phyloP scores from a whole-genome alignment of 257 asterid genomes.

The Solanum ossicruentum region DNA sequence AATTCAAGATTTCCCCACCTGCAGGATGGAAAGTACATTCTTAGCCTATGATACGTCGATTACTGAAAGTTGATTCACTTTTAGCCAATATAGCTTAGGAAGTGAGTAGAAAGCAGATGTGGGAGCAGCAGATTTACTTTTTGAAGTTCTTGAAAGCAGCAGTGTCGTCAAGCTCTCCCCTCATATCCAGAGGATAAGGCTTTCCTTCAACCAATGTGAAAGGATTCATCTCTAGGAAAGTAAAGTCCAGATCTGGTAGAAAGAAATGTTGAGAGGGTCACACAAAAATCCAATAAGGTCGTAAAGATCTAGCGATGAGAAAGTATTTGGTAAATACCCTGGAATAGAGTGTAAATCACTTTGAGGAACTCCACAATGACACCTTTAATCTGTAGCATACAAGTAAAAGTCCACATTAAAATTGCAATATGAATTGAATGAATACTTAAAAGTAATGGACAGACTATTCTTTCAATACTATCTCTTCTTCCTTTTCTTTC shows the following conservation, averaged over 20 bases:
- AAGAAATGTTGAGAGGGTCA: background rate
- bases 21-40: background rate
- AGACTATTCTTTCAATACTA: background rate
- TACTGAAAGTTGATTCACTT: background rate
- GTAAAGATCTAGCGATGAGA: background rate
- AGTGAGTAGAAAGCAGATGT: background rate
- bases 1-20: slow-evolving; percentile 91
- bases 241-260: slow-evolving; percentile 74
- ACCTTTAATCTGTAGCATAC: slow-evolving; percentile 42
- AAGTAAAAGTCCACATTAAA: background rate
- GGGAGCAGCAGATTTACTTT: slow-evolving; percentile 31
- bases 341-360: slow-evolving; percentile 40
- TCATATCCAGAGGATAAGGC: slow-evolving; percentile 93
- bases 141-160: slow-evolving; percentile 97
- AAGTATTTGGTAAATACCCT: slow-evolving; percentile 25
- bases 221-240: slow-evolving; percentile 97
- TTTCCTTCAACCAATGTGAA: slow-evolving; percentile 81
- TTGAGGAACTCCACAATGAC: slow-evolving; percentile 80
- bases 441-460: background rate
- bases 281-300: slow-evolving; percentile 1
- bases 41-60: background rate
- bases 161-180: slow-evolving; percentile 97
- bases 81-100: background rate
- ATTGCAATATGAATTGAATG: background rate
- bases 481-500: background rate